phyloP scores from a whole-genome alignment of 2,329 filamentous ascomycete species.

The Plectosphaerella plurivora region DNA sequence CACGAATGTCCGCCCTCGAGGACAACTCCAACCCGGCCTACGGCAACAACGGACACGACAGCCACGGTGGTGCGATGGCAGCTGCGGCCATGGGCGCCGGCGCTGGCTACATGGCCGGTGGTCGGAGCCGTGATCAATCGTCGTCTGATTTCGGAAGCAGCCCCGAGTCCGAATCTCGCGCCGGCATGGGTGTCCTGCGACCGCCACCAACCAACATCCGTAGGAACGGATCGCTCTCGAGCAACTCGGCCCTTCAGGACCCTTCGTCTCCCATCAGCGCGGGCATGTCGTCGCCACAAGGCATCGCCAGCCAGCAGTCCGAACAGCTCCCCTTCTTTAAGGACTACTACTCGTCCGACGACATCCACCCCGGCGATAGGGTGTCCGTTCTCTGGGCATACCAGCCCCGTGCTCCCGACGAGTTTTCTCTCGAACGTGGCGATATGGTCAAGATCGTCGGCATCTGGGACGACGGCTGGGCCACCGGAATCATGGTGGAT shows the following conservation, averaged over 20 bases:
- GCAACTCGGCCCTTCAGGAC: conserved; percentile 71
- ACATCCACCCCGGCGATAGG: conserved; percentile 86
- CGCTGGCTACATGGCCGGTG: conserved; percentile 40
- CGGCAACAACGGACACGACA: conserved; percentile 38
- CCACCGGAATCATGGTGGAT: conserved; percentile 79
- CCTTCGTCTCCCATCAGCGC: conserved; percentile 70
- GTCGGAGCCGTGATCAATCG: conserved; percentile 49
- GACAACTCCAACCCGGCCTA: conserved; percentile 61
- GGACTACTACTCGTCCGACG: conserved; percentile 96
- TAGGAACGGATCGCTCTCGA: conserved; percentile 79
- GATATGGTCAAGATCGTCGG: conserved; percentile 98
- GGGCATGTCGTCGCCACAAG: conserved; percentile 80
- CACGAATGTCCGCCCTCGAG: conserved; percentile 92
- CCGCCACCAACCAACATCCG: conserved; percentile 57
- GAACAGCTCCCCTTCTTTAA: conserved; percentile 97
- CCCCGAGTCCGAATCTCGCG: conserved; percentile 61
- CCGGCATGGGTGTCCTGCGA: conserved; percentile 42
- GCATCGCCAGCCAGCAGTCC: conserved; percentile 81
- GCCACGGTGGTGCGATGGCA: conserved; percentile 14
- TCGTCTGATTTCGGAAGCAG: conserved; percentile 70
- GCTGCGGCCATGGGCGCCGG: conserved; percentile 39
- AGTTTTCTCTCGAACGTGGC: conserved; percentile 87
- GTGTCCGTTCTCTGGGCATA: conserved; percentile 96
- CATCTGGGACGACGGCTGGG: conserved; percentile 99
- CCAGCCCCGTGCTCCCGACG: conserved; percentile 86